Evolutionary conservation across 805 yeast genomes (phyloP), one percentile per base, ranked within the genome.

Genomic region (Yueomyces sp.): DNA sequence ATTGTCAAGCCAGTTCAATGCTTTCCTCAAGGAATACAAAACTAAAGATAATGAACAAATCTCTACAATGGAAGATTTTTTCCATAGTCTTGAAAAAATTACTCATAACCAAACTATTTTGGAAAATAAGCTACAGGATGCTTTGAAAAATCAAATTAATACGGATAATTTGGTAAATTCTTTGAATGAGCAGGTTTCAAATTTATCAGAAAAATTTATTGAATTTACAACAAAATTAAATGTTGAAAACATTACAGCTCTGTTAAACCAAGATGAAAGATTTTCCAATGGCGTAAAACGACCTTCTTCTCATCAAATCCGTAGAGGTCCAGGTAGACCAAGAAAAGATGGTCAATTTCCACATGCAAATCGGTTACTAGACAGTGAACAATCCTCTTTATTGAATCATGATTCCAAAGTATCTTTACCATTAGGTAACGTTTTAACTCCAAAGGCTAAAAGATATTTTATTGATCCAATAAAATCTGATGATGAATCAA

Each of bases 311-410:
- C 31, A 30, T 37, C 11, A 37, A 28, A 41, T 26, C 31, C 53
- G 51, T 26, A 52, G 64, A 43, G 63, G 64, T 4, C 64, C 64
- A 5, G 64, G 64, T 5, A 53, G 64, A 42, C 64, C 64, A 38
- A 51, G 59, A 47, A 57, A 57, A 45, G 57, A 55, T 36, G 42
- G 33, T 3, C 34, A 31, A 31, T 8, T 7, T 11, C 28, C 42
- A 44, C 48, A 12, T 28, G 49, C 12, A 41, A 41, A 36, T 40
- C 31, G 42, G 32, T 26, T 32, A 32, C 26, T 34, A 32, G 26
- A 32, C 31, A 41, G 47, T 38, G 26, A 44, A 37, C 28, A 31
- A 38, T 4, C 42, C 39, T 27, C 44, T 42, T 36, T 45, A 46
- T 29, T 44, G 40, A 12, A 49, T 45, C 19, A 19, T 19, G 19